Conservation (phyloP, 192 early-diverging fungal genomes). For the Rhizophagus clarus region DNA sequence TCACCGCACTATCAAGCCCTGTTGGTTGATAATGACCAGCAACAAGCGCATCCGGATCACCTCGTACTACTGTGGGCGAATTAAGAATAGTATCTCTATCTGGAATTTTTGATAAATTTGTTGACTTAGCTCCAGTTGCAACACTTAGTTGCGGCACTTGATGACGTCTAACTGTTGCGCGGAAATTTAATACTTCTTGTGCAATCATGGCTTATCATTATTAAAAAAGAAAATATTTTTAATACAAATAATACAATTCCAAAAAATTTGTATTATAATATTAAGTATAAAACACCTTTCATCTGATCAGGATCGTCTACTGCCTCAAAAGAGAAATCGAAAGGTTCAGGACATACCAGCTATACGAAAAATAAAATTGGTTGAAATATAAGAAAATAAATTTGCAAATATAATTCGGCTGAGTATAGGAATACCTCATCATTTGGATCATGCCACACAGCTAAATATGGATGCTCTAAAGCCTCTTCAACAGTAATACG, state of each 20-base stretch:
- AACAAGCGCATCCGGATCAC: background rate
- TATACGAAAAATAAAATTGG: background rate
- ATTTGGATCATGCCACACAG: conserved; percentile 50
- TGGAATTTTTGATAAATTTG: conserved; percentile 26
- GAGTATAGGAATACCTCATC: conserved; percentile 39
- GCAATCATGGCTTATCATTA: conserved; percentile 13
- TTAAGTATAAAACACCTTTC: background rate
- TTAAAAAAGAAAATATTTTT: background rate
- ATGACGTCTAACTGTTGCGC: conserved; percentile 23
- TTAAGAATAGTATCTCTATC: conserved; percentile 33
- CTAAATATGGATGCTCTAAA: conserved; percentile 83
- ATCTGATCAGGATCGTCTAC: conserved; percentile 19
- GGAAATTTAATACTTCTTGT: conserved; percentile 28
- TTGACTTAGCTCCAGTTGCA: background rate
- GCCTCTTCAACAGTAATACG: conserved; percentile 88
- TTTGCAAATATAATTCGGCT: background rate
- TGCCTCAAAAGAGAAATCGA: conserved; percentile 31
- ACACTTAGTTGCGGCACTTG: conserved; percentile 17
- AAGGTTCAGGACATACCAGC: conserved; percentile 17
- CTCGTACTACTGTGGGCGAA: conserved; percentile 27
- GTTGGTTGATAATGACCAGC: background rate
- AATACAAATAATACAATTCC: background rate
- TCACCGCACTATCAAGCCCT: background rate
- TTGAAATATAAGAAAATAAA: background rate
- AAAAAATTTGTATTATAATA: background rate